A percentile compares a stretch with the other conserved stretches of the same genome.
phyloP scores from a whole-genome alignment of 768 basidiomycete genomes.

The Termitomyces sp. region DNA sequence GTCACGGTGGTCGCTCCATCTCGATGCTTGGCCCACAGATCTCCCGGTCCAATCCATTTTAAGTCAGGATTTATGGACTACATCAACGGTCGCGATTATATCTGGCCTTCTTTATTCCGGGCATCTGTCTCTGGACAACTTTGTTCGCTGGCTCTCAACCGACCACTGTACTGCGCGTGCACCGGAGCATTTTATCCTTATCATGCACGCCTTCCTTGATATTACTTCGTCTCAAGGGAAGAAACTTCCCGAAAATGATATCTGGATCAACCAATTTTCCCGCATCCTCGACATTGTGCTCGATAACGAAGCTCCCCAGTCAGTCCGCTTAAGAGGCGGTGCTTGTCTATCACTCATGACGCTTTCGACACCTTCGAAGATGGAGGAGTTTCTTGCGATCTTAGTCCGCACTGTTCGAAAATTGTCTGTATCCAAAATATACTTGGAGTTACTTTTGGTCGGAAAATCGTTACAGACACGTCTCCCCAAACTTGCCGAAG shows the following conservation, averaged over 20 bases:
- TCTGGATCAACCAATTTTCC: slow-evolving; percentile 27
- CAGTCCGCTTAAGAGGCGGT: slow-evolving; percentile 14
- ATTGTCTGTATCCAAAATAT: slow-evolving; percentile 20
- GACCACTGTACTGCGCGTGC: slow-evolving; percentile 19
- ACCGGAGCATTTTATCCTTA: slow-evolving; percentile 27
- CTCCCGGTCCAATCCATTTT: slow-evolving; percentile 33
- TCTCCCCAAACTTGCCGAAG: slow-evolving; percentile 17
- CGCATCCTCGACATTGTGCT: slow-evolving; percentile 16
- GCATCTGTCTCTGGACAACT: slow-evolving; percentile 18
- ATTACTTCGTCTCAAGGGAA: slow-evolving; percentile 15
- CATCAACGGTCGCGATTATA: slow-evolving; percentile 39
- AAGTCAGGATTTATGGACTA: slow-evolving; percentile 35
- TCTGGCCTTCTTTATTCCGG: slow-evolving; percentile 39
- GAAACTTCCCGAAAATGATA: slow-evolving; percentile 12
- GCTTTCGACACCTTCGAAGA: slow-evolving; percentile 18
- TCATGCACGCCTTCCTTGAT: slow-evolving; percentile 47
- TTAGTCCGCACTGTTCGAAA: slow-evolving; percentile 23
- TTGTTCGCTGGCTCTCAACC: slow-evolving; percentile 37
- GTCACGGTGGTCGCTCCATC: slow-evolving; percentile 28
- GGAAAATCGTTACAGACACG: slow-evolving; percentile 21
- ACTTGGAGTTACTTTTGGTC: slow-evolving; percentile 26
- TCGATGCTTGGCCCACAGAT: slow-evolving; percentile 12
- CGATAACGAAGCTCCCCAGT: slow-evolving; percentile 12
- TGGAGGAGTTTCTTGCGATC: slow-evolving; percentile 13
- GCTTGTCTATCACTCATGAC: slow-evolving; percentile 26